phyloP scores from a whole-genome alignment of 2,329 filamentous ascomycete genomes.

The Pseudogymnoascus verrucosus region DNA sequence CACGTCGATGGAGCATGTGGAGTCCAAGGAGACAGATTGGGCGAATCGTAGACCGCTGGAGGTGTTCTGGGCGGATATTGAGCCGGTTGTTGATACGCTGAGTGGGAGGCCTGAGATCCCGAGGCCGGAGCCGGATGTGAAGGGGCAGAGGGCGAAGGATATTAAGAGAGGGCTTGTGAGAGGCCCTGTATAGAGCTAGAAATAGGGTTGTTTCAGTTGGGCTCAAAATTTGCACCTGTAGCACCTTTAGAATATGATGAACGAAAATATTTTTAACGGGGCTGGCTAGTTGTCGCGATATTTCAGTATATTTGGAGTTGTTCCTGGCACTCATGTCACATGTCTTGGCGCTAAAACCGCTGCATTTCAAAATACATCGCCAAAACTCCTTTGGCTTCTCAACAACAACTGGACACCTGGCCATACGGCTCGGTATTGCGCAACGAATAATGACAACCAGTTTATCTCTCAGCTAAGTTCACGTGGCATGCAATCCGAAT shows the following conservation, averaged over 20 bases:
- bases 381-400: background rate
- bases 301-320: background rate
- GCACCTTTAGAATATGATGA: background rate
- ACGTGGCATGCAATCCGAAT: background rate
- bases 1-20: conserved; percentile 69
- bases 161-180: conserved; percentile 44
- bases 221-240: background rate
- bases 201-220: background rate
- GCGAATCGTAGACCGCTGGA: conserved; percentile 73
- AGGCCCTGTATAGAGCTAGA: background rate
- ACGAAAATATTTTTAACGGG: background rate
- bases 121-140: conserved; percentile 41
- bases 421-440: background rate
- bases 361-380: background rate
- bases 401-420: background rate
- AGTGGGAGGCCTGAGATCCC: conserved; percentile 55
- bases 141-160: conserved; percentile 51
- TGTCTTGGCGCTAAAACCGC: background rate
- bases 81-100: conserved; percentile 75
- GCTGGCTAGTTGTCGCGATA: background rate
- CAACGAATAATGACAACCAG: background rate
- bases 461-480: background rate
- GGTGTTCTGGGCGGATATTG: conserved; percentile 78
- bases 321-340: background rate
- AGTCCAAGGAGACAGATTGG: conserved; percentile 88